Evolutionary conservation across 768 basidiomycete genomes (phyloP), one percentile per base, ranked within the genome.

Genomic region (Boletus reticuloceps): DNA sequence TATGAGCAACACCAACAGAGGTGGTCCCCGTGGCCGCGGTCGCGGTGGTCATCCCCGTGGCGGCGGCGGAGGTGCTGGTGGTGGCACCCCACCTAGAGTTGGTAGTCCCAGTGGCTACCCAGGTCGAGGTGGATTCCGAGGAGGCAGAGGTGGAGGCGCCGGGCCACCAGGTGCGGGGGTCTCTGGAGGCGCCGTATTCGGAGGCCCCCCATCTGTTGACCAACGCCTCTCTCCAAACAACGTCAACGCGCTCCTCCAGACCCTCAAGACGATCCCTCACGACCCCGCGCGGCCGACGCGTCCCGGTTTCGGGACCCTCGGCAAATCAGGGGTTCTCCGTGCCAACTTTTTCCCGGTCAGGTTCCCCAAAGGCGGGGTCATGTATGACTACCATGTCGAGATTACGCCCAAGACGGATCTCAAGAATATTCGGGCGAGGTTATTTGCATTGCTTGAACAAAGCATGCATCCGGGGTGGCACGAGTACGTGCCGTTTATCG

Each of bases 311-410:
- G 81, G 81, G 10, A 74, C 69, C 1, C 57, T 62, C 8, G 81
- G 81, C 9, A 69, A 50, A 6, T 5, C 62, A 22, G 72, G 77
- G 51, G 74, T 70, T 22, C 63, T 83, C 9, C 76, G 82, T 2
- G 66, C 80, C 38, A 82, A 82, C 54, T 81, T 81, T 63, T 82
- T 83, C 59, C 57, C 81, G 0, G 62, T 81, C 50, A 69, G 63
- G 20, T 69, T 81, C 32, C 73, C 77, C 1, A 74, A 73, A 49
- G 16, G 3, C 7, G 71, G 68, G 0, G 58, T 72, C 17, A 55
- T 82, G 5, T 74, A 73, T 51, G 81, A 83, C 56, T 82, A 82
- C 55, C 72, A 74, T 31, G 68, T 80, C 54, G 59, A 68, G 0
- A 61, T 79, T 11, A 46, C 62, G 2, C 80, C 79, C 20, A 63